A percentile compares a stretch with the other conserved stretches of the same genome.
Evolutionary conservation across 345 rosid genomes (phyloP).

Genomic region (Boechera retrofracta): DNA sequence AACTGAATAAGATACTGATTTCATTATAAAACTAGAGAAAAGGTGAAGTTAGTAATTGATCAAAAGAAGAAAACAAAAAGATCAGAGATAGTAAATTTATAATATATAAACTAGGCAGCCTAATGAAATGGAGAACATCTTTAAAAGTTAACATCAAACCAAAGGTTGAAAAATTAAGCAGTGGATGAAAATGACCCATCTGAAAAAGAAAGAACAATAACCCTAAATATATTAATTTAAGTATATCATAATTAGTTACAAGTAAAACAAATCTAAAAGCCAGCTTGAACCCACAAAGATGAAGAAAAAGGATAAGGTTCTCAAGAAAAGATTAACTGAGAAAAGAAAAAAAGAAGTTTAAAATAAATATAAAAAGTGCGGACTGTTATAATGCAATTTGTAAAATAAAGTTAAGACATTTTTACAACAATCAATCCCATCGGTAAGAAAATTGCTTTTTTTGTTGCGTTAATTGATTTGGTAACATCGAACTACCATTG

Average conservation of each 20-base stretch:
- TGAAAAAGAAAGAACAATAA: slow-evolving; percentile 31
- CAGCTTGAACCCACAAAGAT: slow-evolving; percentile 47
- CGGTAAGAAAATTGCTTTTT: neutral
- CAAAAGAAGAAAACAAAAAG: slow-evolving; percentile 3
- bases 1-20: slow-evolving; percentile 19
- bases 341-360: neutral
- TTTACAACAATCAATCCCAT: slow-evolving; percentile 36
- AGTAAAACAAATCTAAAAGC: slow-evolving; percentile 45
- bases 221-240: slow-evolving; percentile 14
- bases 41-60: slow-evolving; percentile 25
- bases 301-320: slow-evolving; percentile 28
- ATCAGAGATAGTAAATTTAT: slow-evolving; percentile 4
- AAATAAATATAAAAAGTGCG: slow-evolving; percentile 33
- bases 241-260: slow-evolving; percentile 25
- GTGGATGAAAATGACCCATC: slow-evolving; percentile 43
- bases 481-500: slow-evolving; percentile 24
- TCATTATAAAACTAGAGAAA: slow-evolving; percentile 25
- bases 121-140: slow-evolving; percentile 25
- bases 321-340: slow-evolving; percentile 22
- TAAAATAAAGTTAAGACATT: slow-evolving; percentile 13
- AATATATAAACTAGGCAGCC: slow-evolving; percentile 15
- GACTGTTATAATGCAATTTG: slow-evolving; percentile 30
- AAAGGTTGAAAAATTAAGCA: slow-evolving; percentile 3
- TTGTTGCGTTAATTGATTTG: slow-evolving; percentile 12
- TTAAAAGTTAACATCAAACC: slow-evolving; percentile 16